Percentiles rank a stretch among this genome's conserved stretches.
Evolutionary conservation across 805 yeast genomes (phyloP).

Genomic region (Trichomonascus vanleenenianus): DNA sequence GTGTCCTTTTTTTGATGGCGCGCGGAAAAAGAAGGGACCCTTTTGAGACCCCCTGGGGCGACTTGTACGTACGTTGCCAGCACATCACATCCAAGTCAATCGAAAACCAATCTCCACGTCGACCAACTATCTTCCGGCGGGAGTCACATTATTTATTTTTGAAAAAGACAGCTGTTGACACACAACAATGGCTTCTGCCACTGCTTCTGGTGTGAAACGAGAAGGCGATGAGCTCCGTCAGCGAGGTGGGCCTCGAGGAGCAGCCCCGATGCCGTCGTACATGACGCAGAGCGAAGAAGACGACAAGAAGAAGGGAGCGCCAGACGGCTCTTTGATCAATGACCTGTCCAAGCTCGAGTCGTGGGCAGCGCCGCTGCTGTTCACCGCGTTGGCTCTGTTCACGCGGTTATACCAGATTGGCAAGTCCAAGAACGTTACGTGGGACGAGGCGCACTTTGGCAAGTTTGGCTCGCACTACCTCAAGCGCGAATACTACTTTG

Average conservation of each 20-base stretch:
- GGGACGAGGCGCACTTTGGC: slow-evolving; percentile 99
- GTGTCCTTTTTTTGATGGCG: too few relatives aligned
- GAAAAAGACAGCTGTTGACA: not conserved
- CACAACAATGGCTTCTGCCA: slow-evolving; percentile 9
- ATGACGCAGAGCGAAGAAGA: not conserved
- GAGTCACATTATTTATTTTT: not conserved
- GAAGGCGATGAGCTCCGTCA: slow-evolving; percentile 1
- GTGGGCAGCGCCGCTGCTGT: slow-evolving; percentile 33
- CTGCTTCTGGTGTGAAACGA: slow-evolving; percentile 10
- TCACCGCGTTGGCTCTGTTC: slow-evolving; percentile 50
- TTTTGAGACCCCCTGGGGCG: too few relatives aligned
- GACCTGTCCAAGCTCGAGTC: slow-evolving; percentile 22
- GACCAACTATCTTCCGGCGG: too few relatives aligned
- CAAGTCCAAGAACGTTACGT: slow-evolving; percentile 61
- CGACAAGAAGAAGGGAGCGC: slow-evolving; percentile 5
- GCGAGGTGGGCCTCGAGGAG: not conserved
- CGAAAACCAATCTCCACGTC: too few relatives aligned
- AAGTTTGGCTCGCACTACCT: slow-evolving; percentile 91
- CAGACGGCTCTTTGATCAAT: slow-evolving; percentile 22
- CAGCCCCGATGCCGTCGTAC: not conserved
- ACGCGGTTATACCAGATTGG: slow-evolving; percentile 57
- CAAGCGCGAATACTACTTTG: slow-evolving; percentile 85
- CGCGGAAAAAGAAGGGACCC: too few relatives aligned
- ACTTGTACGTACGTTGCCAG: too few relatives aligned
- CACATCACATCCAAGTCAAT: too few relatives aligned